Percentiles rank a stretch among this genome's conserved stretches.
Evolutionary conservation across 352 stramenopile genomes (phyloP).

Genomic region (Phytopythium delawarense): DNA sequence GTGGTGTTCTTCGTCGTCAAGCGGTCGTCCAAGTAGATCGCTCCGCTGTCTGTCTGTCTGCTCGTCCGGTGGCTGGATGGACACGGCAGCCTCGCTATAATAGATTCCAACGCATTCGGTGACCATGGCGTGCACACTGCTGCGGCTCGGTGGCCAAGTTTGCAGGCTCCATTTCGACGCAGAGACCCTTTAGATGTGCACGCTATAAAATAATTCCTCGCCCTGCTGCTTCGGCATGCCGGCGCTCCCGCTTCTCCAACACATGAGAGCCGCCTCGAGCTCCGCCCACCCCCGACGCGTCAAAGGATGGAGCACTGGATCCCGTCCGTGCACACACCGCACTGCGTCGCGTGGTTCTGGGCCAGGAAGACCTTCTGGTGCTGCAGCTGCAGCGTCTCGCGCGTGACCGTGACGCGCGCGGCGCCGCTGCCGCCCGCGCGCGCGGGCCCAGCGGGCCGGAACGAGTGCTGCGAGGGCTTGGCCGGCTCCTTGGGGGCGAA

Average conservation of each 20-base stretch:
- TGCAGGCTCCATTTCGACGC: conserved; percentile 1
- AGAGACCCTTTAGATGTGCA: background rate
- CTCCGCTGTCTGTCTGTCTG: background rate
- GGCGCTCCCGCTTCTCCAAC: background rate
- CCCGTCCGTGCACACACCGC: conserved; percentile 39
- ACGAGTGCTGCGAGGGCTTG: conserved; percentile 86
- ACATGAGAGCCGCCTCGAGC: background rate
- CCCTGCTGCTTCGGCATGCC: background rate
- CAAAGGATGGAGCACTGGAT: conserved; percentile 60
- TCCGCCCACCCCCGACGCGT: background rate
- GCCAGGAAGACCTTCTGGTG: conserved; percentile 80
- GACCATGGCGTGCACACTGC: background rate
- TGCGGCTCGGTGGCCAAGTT: background rate
- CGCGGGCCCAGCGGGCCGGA: conserved; percentile 27
- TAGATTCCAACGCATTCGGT: conserved; percentile 4
- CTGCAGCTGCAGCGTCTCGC: conserved; percentile 79
- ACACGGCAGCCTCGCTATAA: background rate
- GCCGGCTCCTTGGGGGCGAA: conserved; percentile 82
- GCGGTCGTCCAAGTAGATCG: conserved; percentile 27
- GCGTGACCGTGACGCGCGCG: conserved; percentile 61
- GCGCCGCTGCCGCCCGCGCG: conserved; percentile 22
- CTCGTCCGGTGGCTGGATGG: background rate
- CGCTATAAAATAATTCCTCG: conserved; percentile 2
- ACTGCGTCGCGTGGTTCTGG: conserved; percentile 65
- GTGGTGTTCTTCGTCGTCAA: conserved; percentile 37